Base-by-base conservation (phyloP, 768 basidiomycete species). In the Leucocoprinus sp. region DNA sequence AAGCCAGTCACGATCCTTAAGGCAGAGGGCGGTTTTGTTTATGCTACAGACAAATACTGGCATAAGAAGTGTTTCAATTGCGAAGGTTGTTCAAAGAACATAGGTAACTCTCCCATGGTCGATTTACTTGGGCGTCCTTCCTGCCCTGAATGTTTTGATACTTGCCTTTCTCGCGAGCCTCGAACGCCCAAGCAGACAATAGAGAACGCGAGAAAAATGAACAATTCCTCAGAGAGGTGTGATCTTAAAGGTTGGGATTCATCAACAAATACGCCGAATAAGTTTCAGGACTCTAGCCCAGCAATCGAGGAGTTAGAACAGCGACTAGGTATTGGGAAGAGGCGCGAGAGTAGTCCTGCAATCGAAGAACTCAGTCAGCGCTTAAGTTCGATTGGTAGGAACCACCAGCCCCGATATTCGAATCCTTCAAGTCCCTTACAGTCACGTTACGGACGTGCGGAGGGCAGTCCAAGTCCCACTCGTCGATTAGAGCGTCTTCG, bases 51-150 rank as follows among this genome's bases (percentile, higher is more conserved):
- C 34, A 72, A 72, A 35, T 75, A 80, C 52, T 92, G 89, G 88
- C 89, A 92, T 57, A 86, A 82, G 60, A 71, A 67, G 37, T 92
- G 89, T 59, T 92, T 90, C 64, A 70, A 69, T 51, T 92, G 89
- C 56, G 68, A 73, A 12, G 79, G 76, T 4, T 92, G 89, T 57
- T 71, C 66, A 59, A 84, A 77, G 63, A 74, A 80, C 50, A 80
- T 91, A 24, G 81, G 85, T 6, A 74, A 82, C 52, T 64, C 65
- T 1, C 89, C 89, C 0, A 80, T 88, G 77, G 82, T 91, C 24
- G 89, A 91, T 60, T 64, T 92, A n/a, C 64, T 87, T 9, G 89
- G 89, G 3, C 72, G 75, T 24, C 89, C 89, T 8, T 84, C 80
- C 33, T 92, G 89, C 54, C 66, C 72, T 5, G 82, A 82, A 33